Base-by-base conservation (phyloP, 352 stramenopile genomes). In the Pythium phragmiticola region DNA sequence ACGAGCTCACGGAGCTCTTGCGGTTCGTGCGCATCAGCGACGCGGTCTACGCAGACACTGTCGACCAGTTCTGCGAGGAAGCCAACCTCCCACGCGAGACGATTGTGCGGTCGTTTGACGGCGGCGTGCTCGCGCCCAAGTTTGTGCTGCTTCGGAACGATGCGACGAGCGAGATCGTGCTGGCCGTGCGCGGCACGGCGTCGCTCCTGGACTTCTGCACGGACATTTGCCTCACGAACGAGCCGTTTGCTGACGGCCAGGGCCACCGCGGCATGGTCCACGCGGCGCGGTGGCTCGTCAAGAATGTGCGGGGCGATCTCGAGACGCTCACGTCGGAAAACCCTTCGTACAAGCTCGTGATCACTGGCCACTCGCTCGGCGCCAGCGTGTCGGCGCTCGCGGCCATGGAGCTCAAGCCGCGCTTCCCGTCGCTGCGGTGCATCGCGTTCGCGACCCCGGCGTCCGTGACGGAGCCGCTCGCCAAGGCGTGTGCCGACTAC, bases 251-350 rank as follows among this genome's bases (percentile, higher is more conserved):
- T 17, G 41, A 69, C 33, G 85, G 85, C 4, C 78, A 94, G 60
- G 85, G 78, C 12, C 85, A 94, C 63, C 82, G 85, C n/a, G 85
- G 85, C 16, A 94, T 94, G 68, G 83, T 90, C 14, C 85, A 92
- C 42, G 80, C 85, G 4, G 74, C 85, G 5, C 73, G 76, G 21
- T 92, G 82, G 85, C 76, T 94, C 11, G 79, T 88, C 37, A 68
- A 68, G 16, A 76, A 89, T 19, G 55, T 92, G 17, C 63, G 72
- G n/a, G 43, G 69, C 12, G 80, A 91, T 36, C 62, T 94, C 21
- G 47, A 68, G 13, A 45, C 74, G 45, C 65, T 92, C 16, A 64
- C 63, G 1, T 39, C 50, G 9, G 54, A 78, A 19, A 68, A 92
- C 60, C 75, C 77, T 23, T 72, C 82, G 12, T 92, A 92, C 66